These are phyloP conservation scores for Starmera quercuum DNA, from an alignment of 805 yeast species.

Conservation along the genomic window DNA sequence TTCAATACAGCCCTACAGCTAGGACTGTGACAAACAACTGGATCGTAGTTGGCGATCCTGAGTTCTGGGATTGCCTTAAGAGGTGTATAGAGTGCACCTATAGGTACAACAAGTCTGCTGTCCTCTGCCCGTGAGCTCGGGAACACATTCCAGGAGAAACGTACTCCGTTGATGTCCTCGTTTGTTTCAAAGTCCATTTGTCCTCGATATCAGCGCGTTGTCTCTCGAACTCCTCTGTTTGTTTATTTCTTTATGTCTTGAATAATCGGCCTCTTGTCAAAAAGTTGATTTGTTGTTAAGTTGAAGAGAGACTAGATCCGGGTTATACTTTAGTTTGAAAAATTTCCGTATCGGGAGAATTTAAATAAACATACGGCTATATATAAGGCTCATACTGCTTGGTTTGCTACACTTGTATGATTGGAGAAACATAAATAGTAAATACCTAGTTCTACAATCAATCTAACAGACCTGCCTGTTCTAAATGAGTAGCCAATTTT, in stretches of 20 bases:
- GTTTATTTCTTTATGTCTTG: too few species aligned
- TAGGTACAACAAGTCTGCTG: conserved; percentile 85
- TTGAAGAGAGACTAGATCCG: too few species aligned
- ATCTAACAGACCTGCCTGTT: conserved; percentile 14
- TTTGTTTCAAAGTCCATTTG: conserved; percentile 48
- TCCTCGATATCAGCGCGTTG: too few species aligned
- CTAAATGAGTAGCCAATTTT: conserved; percentile 12
- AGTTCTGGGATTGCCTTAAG: conserved; percentile 70
- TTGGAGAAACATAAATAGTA: neutral
- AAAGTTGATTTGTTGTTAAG: too few species aligned
- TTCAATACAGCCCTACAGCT: conserved; percentile 82
- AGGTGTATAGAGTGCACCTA: conserved; percentile 94
- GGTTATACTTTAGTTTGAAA: too few species aligned
- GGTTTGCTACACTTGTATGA: too few species aligned
- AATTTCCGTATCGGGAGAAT: too few species aligned
- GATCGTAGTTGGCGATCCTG: conserved; percentile 78
- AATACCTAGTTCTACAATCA: conserved; percentile 1
- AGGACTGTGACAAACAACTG: conserved; percentile 65
- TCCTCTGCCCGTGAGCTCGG: conserved; percentile 89
- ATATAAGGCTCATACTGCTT: too few species aligned
- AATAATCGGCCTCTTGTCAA: too few species aligned
- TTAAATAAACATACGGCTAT: too few species aligned
- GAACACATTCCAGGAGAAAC: conserved; percentile 77
- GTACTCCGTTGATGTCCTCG: conserved; percentile 69
- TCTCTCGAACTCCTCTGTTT: too few species aligned